Evolutionary conservation across 2,329 filamentous ascomycete genomes (phyloP), one percentile per base, ranked within the genome.

Genomic region (Bipolaris zeicola): DNA sequence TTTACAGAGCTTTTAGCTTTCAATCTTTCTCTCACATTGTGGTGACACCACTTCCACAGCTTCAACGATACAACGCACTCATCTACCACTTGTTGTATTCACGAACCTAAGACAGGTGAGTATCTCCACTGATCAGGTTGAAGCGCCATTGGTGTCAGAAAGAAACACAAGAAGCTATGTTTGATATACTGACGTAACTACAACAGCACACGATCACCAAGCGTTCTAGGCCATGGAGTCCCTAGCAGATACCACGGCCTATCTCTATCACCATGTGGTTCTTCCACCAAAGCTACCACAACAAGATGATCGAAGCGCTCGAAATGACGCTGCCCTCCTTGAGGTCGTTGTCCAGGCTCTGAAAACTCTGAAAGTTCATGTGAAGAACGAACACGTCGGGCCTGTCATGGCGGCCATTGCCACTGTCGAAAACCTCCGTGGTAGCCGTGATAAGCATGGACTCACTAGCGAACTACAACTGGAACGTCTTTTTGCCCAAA

Each of bases 241-340:
- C 20, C 8, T 13, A 41, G 11, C 47, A 5, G n/a, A 10, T 22
- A 48, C 52, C 11, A 58, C 56, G 5, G 28, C 50, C 10, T 67
- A 67, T 33, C 47, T 62, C 4, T 38, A 56, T 24, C 53, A 82
- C 36, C 80, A 84, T 62, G 65, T 83, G 1, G 81, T 83, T 18
- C 73, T 84, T 0, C 82, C 82, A 0, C 79, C 81, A 1, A 73
- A 80, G 38, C 68, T 83, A 0, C 82, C 81, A 0, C 76, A 82
- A 46, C 26, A 52, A 5, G 44, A 73, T 28, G 77, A 79, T 20
- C 49, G 38, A 1, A 33, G 58, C 10, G 16, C 52, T 7, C 24
- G 14, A 10, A 20, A 58, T 8, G 68, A 71, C n/a, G n/a, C 16
- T 3, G 41, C 31, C 1, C 60, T 73, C 1, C 24, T 71, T 7